phyloP scores from a whole-genome alignment of 2,329 filamentous ascomycete genomes.

The Aspergillus flavus region DNA sequence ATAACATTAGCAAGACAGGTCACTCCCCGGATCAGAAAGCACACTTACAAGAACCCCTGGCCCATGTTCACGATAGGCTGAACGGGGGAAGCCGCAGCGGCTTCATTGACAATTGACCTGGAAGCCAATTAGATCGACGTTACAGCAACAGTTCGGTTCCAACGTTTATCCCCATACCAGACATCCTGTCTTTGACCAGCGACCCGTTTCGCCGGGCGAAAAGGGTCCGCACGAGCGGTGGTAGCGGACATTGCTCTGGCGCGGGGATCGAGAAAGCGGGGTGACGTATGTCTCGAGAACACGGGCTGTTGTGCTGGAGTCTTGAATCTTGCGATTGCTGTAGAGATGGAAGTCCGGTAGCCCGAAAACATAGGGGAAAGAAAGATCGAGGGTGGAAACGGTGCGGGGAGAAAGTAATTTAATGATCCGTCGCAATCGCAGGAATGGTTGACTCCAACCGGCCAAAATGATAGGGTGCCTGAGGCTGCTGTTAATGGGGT shows the following conservation, averaged over 20 bases:
- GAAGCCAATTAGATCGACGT: slow-evolving; percentile 15
- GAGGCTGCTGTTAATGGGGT: background rate
- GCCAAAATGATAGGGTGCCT: slow-evolving; percentile 4
- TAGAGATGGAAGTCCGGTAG: slow-evolving; percentile 1
- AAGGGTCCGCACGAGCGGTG: slow-evolving; percentile 42
- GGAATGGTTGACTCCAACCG: slow-evolving; percentile 1
- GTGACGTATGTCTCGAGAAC: slow-evolving; percentile 10
- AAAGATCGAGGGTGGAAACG: background rate
- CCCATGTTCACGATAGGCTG: slow-evolving; percentile 72
- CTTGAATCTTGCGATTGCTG: slow-evolving; percentile 1
- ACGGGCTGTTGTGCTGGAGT: background rate
- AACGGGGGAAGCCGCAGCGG: slow-evolving; percentile 63
- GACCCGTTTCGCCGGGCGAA: slow-evolving; percentile 51
- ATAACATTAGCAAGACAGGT: background rate
- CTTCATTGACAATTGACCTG: slow-evolving; percentile 70
- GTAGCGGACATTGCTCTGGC: slow-evolving; percentile 45
- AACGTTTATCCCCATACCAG: slow-evolving; percentile 36
- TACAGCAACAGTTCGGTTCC: background rate
- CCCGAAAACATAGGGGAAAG: slow-evolving; percentile 6
- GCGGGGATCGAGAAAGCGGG: slow-evolving; percentile 23
- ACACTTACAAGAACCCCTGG: slow-evolving; percentile 60
- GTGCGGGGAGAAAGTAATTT: slow-evolving; percentile 8
- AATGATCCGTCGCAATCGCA: slow-evolving; percentile 1
- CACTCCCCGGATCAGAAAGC: background rate
- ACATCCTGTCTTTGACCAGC: slow-evolving; percentile 56